Conservation (phyloP, 495 filamentous ascomycete species). For the Penicillium lividum region DNA sequence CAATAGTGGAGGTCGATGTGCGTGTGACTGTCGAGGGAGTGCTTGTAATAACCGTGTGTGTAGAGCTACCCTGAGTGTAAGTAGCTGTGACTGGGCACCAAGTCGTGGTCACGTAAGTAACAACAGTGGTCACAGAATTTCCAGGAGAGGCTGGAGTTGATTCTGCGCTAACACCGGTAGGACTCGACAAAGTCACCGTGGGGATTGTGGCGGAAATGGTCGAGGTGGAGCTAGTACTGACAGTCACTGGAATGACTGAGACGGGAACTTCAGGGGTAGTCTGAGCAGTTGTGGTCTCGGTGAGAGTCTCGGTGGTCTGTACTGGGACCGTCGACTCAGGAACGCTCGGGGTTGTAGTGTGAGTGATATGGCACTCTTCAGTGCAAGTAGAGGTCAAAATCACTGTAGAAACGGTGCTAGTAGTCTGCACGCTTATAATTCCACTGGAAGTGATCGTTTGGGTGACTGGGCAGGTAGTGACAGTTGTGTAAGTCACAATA, state of each 20-base stretch:
- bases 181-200: neutral
- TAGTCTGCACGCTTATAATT: too few species aligned
- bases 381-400: too few species aligned
- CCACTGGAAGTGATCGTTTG: slow-evolving; percentile 4
- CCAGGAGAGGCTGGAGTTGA: neutral
- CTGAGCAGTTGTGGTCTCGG: neutral
- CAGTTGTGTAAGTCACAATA: slow-evolving; percentile 6
- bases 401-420: too few species aligned
- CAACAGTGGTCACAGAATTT: slow-evolving; percentile 11
- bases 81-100: slow-evolving; percentile 46
- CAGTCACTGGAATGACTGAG: neutral
- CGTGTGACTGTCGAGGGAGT: slow-evolving; percentile 42
- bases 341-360: neutral
- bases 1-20: slow-evolving; percentile 38
- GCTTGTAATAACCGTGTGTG: slow-evolving; percentile 35
- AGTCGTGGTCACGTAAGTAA: slow-evolving; percentile 42
- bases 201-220: neutral
- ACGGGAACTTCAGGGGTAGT: slow-evolving; percentile 14
- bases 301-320: neutral
- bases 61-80: slow-evolving; percentile 34
- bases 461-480: slow-evolving; percentile 4
- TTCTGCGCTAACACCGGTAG: neutral
- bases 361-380: too few species aligned
- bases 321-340: neutral
- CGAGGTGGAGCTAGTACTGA: slow-evolving; percentile 8